Conservation (phyloP, 2,329 filamentous ascomycete genomes). For the Paracorniculantispora psalliotae region DNA sequence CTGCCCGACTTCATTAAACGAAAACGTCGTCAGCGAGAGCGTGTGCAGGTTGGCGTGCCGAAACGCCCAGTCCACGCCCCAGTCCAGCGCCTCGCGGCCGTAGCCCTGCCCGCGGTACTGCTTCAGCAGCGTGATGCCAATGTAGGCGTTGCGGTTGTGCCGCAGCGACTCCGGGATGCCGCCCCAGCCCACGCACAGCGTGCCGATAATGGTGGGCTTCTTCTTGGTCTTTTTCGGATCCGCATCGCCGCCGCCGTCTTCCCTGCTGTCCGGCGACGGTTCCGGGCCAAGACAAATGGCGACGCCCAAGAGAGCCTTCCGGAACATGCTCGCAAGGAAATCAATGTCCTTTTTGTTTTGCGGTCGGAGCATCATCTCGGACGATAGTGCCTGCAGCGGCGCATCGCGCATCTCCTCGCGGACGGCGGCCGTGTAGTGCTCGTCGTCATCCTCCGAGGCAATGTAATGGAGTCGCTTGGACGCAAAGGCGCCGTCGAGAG, state of each 20-base stretch:
- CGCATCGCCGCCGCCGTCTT: not conserved
- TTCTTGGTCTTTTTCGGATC: not conserved
- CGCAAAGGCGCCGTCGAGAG: constrained; percentile 15
- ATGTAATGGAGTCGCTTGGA: constrained; percentile 18
- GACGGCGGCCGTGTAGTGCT: constrained; percentile 16
- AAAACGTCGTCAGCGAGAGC: constrained; percentile 7
- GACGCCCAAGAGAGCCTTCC: constrained; percentile 19
- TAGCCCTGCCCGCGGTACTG: constrained; percentile 7
- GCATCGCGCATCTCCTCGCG: constrained; percentile 16
- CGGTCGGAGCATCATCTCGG: constrained; percentile 12
- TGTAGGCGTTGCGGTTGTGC: constrained; percentile 14
- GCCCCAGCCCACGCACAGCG: constrained; percentile 13
- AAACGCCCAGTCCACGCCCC: constrained; percentile 15
- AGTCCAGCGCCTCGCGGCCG: constrained; percentile 14
- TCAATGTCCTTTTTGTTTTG: constrained; percentile 15
- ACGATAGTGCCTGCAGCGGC: constrained; percentile 15
- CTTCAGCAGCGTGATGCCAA: constrained; percentile 10
- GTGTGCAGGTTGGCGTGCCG: constrained; percentile 9
- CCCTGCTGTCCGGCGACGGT: not conserved
- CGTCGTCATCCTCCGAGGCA: constrained; percentile 17
- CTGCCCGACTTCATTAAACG: constrained; percentile 8
- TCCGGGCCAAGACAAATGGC: constrained; percentile 18
- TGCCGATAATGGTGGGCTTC: constrained; percentile 20
- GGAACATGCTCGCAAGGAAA: constrained; percentile 11
- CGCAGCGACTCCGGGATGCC: constrained; percentile 9